phyloP scores from a whole-genome alignment of 495 filamentous ascomycete species.

The Penicillium canariense region DNA sequence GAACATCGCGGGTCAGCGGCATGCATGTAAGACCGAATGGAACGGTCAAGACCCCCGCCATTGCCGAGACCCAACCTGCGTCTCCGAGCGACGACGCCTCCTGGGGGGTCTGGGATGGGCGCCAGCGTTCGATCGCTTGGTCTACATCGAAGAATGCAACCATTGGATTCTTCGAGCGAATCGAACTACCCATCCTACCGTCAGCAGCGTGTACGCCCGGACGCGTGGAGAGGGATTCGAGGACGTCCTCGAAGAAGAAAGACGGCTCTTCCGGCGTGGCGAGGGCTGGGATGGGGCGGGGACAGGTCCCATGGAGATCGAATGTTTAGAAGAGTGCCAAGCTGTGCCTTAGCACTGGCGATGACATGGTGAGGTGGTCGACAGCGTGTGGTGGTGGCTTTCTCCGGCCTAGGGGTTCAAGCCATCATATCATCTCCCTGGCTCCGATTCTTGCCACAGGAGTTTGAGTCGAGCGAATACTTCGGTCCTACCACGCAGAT shows the following conservation, averaged over 20 bases:
- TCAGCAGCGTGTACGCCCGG: slow-evolving; percentile 23
- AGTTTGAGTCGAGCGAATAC: neutral
- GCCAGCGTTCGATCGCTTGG: slow-evolving; percentile 10
- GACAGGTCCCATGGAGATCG: slow-evolving; percentile 34
- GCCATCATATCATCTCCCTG: neutral
- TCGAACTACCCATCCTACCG: slow-evolving; percentile 37
- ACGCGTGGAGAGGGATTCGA: slow-evolving; percentile 36
- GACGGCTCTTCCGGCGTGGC: slow-evolving; percentile 31
- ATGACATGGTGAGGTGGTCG: neutral
- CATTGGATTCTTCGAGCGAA: slow-evolving; percentile 43
- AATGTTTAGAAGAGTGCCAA: slow-evolving; percentile 10
- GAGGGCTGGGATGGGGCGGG: slow-evolving; percentile 37
- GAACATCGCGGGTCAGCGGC: slow-evolving; percentile 17
- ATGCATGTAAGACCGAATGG: slow-evolving; percentile 41
- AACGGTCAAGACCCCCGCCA: slow-evolving; percentile 22
- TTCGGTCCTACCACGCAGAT: neutral
- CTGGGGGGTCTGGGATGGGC: slow-evolving; percentile 8
- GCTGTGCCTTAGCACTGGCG: neutral
- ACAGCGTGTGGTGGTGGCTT: neutral
- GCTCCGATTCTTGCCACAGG: neutral
- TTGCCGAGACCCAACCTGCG: slow-evolving; percentile 28
- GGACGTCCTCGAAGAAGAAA: slow-evolving; percentile 20
- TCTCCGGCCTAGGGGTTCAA: neutral
- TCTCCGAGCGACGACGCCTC: slow-evolving; percentile 16
- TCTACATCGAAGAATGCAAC: slow-evolving; percentile 27